A percentile compares a stretch with the other conserved stretches of the same genome.
Evolutionary conservation across 78 protist species (phyloP).

Genomic region (Dictyostelium firmibasis): DNA sequence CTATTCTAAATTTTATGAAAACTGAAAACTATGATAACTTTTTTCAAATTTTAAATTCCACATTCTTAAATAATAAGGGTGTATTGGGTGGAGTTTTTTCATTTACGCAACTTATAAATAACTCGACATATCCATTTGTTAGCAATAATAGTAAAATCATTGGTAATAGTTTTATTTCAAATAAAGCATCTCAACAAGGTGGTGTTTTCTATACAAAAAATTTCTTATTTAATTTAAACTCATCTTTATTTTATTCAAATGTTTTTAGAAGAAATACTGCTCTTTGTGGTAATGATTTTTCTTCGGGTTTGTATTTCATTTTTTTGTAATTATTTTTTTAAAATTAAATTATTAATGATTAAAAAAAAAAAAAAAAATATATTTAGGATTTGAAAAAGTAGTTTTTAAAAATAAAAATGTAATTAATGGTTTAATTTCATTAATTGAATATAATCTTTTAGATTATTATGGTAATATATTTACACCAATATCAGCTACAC

Average conservation of each 20-base stretch:
- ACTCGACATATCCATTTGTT: not conserved
- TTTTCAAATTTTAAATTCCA: not conserved
- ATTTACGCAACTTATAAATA: not conserved
- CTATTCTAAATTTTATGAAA: not conserved
- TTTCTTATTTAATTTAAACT: not conserved
- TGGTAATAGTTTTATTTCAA: not conserved
- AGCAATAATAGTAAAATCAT: not conserved
- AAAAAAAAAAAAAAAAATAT: too few relatives aligned
- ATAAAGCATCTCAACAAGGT: not conserved
- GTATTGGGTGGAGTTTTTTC: not conserved
- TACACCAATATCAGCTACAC: not conserved
- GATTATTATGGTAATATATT: not conserved
- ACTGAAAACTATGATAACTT: not conserved
- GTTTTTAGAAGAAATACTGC: not conserved
- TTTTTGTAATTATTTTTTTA: not conserved
- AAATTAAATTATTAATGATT: too few relatives aligned
- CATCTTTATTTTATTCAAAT: not conserved
- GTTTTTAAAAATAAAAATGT: not conserved
- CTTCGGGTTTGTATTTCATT: not conserved
- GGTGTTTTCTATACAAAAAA: not conserved
- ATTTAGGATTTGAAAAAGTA: not conserved
- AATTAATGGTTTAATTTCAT: not conserved
- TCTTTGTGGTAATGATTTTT: not conserved
- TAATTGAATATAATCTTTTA: not conserved
- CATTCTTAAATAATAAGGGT: not conserved